phyloP scores from a whole-genome alignment of 2,329 filamentous ascomycete species.

The Talaromyces sp. region DNA sequence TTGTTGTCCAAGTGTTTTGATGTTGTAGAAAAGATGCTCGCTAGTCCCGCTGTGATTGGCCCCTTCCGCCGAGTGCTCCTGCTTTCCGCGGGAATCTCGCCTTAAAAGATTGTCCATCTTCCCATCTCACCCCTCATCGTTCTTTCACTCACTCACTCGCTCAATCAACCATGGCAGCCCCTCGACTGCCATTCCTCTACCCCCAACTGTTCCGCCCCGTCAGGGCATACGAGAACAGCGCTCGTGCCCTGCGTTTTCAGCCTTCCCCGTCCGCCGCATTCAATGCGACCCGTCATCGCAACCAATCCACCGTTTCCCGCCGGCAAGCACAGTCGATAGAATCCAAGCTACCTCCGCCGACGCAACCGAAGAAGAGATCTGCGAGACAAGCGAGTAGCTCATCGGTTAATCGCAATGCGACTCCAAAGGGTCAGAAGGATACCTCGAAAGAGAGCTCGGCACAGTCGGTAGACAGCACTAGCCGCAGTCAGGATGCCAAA shows the following conservation, averaged over 20 bases:
- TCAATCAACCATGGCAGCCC: constrained; percentile 55
- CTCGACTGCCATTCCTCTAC: constrained; percentile 66
- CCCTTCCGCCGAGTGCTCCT: background rate
- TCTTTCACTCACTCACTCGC: background rate
- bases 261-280: constrained; percentile 32
- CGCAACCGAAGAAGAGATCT: constrained; percentile 32
- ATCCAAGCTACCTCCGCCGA: constrained; percentile 40
- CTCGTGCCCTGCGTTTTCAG: constrained; percentile 43
- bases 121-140: constrained; percentile 1
- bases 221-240: constrained; percentile 49
- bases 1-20: no score
- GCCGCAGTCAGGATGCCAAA: background rate
- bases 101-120: constrained; percentile 14
- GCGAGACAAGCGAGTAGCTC: constrained; percentile 22
- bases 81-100: background rate
- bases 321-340: constrained; percentile 49
- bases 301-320: constrained; percentile 44
- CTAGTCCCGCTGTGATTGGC: background rate
- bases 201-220: constrained; percentile 63
- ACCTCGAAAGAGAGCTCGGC: constrained; percentile 20
- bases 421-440: constrained; percentile 7
- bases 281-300: constrained; percentile 36
- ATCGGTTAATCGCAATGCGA: constrained; percentile 21
- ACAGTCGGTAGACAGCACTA: background rate
- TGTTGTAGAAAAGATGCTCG: no score